Evolutionary conservation across 2,329 filamentous ascomycete species (phyloP).

Genomic region (Beauveria brongniartii): DNA sequence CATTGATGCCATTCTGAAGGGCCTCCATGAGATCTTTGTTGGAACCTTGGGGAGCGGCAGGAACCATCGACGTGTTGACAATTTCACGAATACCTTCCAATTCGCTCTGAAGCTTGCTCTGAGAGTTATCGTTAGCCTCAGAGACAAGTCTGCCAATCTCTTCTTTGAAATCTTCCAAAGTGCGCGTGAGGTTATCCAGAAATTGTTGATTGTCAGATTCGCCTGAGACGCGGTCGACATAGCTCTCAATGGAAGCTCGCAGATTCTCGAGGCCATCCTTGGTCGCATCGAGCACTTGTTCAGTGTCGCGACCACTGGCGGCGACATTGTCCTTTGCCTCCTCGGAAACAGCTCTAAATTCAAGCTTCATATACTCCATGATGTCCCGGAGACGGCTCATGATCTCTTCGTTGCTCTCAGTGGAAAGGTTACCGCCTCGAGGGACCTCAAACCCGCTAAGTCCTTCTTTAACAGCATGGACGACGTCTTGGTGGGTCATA

Average conservation of each 20-base stretch:
- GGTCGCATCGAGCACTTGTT: conserved; percentile 80
- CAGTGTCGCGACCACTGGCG: conserved; percentile 71
- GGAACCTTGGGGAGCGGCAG: conserved; percentile 40
- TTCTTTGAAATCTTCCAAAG: conserved; percentile 57
- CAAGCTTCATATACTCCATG: conserved; percentile 48
- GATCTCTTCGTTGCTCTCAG: conserved; percentile 41
- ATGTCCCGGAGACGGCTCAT: conserved; percentile 56
- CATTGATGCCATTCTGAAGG: conserved; percentile 64
- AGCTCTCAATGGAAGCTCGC: conserved; percentile 69
- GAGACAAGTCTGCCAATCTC: conserved; percentile 58
- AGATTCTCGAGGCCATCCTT: conserved; percentile 81
- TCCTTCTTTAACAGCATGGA: conserved; percentile 55
- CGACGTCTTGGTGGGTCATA: conserved; percentile 52
- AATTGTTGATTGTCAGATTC: conserved; percentile 69
- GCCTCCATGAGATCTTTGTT: conserved; percentile 63
- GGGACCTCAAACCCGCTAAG: conserved; percentile 43
- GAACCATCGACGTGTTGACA: conserved; percentile 61
- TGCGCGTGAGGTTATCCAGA: conserved; percentile 57
- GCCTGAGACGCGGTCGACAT: conserved; percentile 65
- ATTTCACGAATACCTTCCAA: conserved; percentile 75
- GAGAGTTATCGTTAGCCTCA: conserved; percentile 39
- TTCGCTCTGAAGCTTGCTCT: conserved; percentile 70
- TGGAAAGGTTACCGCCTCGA: conserved; percentile 30
- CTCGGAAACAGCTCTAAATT: conserved; percentile 52
- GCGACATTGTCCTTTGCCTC: conserved; percentile 71